Percentiles rank a stretch among this genome's conserved stretches.
Conservation (phyloP, 2,329 filamentous ascomycete species). For the Stagonosporopsis tanaceti region DNA sequence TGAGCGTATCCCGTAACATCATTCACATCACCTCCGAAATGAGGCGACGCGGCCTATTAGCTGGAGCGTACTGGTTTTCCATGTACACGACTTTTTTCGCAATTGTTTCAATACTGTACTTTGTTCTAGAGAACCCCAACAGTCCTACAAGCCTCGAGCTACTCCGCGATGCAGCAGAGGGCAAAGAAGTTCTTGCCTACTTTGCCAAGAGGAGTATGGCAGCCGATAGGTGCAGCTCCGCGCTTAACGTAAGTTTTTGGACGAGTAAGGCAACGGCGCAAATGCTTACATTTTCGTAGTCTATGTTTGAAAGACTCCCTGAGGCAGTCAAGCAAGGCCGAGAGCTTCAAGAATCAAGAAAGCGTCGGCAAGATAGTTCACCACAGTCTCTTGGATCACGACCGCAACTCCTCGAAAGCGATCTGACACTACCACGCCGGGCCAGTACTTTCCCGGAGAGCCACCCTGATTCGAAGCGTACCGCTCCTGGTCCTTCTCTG, state of each 20-base stretch:
- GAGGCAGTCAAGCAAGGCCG: constrained; percentile 66
- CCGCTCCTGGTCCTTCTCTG: constrained; percentile 34
- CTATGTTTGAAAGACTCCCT: constrained; percentile 84
- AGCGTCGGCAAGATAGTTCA: constrained; percentile 50
- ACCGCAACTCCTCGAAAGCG: constrained; percentile 33
- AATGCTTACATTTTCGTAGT: constrained; percentile 56
- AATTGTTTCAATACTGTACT: constrained; percentile 80
- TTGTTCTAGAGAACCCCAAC: constrained; percentile 80
- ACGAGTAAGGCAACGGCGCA: neutral
- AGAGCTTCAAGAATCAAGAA: constrained; percentile 43
- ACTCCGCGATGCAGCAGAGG: constrained; percentile 82
- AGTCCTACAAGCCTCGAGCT: constrained; percentile 79
- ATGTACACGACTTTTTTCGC: constrained; percentile 86
- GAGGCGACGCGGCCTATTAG: constrained; percentile 75
- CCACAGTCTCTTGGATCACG: constrained; percentile 40
- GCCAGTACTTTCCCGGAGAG: constrained; percentile 49
- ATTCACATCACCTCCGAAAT: constrained; percentile 83
- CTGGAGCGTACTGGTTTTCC: constrained; percentile 86
- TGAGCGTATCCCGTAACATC: constrained; percentile 74
- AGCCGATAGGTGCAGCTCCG: constrained; percentile 82
- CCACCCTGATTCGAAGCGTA: constrained; percentile 39
- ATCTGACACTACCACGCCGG: constrained; percentile 35
- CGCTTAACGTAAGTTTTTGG: constrained; percentile 70
- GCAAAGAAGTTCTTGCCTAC: constrained; percentile 80
- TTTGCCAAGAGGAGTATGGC: constrained; percentile 86